Conservation (phyloP, 1,284 basidiomycete genomes). For the Kalmanozyma brasiliensis region DNA sequence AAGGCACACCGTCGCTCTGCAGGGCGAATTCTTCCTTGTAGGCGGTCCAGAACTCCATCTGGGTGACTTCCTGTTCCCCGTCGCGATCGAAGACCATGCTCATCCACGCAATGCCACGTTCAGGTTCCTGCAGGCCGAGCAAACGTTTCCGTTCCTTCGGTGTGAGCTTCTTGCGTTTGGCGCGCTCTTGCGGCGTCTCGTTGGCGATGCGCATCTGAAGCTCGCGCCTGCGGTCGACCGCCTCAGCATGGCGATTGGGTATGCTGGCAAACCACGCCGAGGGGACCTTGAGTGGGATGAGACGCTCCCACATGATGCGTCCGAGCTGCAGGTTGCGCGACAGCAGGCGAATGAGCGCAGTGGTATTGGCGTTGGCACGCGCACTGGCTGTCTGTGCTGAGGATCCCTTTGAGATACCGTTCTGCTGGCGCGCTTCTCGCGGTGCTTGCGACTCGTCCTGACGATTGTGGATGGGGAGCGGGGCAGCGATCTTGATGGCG, state of each 20-base stretch:
- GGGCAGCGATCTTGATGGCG: slow-evolving; percentile 46
- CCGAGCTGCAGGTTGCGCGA: slow-evolving; percentile 54
- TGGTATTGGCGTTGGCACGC: slow-evolving; percentile 26
- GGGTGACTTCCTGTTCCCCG: slow-evolving; percentile 79
- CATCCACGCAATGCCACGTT: slow-evolving; percentile 71
- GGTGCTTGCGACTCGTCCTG: slow-evolving; percentile 2
- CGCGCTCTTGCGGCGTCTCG: slow-evolving; percentile 47
- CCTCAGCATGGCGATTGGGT: slow-evolving; percentile 20
- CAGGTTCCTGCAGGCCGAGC: slow-evolving; percentile 50
- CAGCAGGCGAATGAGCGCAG: slow-evolving; percentile 43
- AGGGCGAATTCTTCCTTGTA: slow-evolving; percentile 75
- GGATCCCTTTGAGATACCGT: not conserved
- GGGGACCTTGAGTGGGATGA: slow-evolving; percentile 35
- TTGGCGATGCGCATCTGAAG: slow-evolving; percentile 22
- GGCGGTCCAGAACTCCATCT: slow-evolving; percentile 88
- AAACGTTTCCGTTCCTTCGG: slow-evolving; percentile 38
- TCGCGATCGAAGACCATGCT: slow-evolving; percentile 78
- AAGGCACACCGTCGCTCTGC: slow-evolving; percentile 70
- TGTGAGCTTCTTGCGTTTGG: slow-evolving; percentile 44
- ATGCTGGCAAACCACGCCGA: slow-evolving; percentile 30
- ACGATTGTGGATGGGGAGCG: slow-evolving; percentile 1
- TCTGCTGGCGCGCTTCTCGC: not conserved
- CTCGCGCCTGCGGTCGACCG: slow-evolving; percentile 38
- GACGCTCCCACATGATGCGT: slow-evolving; percentile 57
- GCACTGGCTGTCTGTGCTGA: not conserved